Base-by-base conservation (phyloP, 352 stramenopile species). In the Aphanomyces invadans region DNA sequence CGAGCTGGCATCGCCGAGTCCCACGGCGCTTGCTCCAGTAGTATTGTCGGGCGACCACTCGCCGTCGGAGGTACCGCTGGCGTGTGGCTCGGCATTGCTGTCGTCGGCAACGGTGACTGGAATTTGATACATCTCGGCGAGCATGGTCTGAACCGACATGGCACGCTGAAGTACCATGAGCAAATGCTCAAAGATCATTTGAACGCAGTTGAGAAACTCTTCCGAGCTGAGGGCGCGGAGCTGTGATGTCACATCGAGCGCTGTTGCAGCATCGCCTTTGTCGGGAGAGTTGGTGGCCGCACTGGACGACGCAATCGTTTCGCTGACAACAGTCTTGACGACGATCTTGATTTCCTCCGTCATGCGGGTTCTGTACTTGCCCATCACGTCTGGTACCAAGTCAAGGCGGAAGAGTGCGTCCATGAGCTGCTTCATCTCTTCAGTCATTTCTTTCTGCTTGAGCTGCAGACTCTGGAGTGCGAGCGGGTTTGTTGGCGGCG, bases 151-250 rank as follows among this genome's bases (percentile, higher is more conserved):
- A 2, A 94, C 83, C 28, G 90, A 76, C 25, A 91, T 81, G 46
- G 83, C 82, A 53, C 86, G 80, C 67, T 90, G 85, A 17, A 95
- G 70, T 0, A 92, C 69, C 73, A 95, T 81, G 38, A 92, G 68
- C 66, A 95, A 72, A 59, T 95, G 86, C 70, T 95, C 86, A 70
- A 95, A 95, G 46, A 92, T 92, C 86, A 95, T 95, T 62, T 92
- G 80, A 21, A 95, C 79, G 59, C 86, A 95, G 60, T 90, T 80
- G 7, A 92, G 73, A 63, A 95, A 95, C 61, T 95, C 86, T 57
- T 95, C 84, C 3, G 86, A 91, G 2, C 71, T 86, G 32, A 95
- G 72, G 4, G 82, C 83, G 57, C 81, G 78, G 36, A 95, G 71
- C 60, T 92, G 86, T 45, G 87, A 77, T 17, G 82, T 92, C 12